Percentiles rank a stretch among this genome's conserved stretches.
Conservation (phyloP, 1,284 basidiomycete genomes). For the Phaffia rhodozyma region DNA sequence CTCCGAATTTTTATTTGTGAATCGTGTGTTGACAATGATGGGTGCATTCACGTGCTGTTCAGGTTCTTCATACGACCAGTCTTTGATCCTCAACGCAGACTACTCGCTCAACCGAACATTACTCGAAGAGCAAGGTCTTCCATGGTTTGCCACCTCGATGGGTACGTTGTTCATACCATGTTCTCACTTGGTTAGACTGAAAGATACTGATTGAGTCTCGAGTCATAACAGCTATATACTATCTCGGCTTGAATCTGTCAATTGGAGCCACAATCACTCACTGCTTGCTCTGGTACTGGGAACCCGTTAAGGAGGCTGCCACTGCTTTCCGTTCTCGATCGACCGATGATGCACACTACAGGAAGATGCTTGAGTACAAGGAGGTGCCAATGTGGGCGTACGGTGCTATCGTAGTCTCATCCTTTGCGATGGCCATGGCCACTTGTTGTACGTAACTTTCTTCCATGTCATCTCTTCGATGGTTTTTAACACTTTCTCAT, state of each 20-base stretch:
- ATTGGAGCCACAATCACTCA: conserved; percentile 23
- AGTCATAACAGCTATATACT: neutral
- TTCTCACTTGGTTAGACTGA: neutral
- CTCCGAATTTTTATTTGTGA: neutral
- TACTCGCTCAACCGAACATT: neutral
- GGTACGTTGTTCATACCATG: neutral
- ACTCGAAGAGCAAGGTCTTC: neutral
- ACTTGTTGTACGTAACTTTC: conserved; percentile 5
- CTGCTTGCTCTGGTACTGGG: conserved; percentile 21
- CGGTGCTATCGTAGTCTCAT: conserved; percentile 18
- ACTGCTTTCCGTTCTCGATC: conserved; percentile 18
- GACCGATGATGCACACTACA: conserved; percentile 21
- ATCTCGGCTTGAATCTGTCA: neutral
- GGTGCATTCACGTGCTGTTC: neutral
- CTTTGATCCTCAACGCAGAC: neutral
- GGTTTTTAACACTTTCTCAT: neutral
- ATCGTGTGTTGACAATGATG: neutral
- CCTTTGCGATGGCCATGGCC: conserved; percentile 22
- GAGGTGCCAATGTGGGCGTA: conserved; percentile 25
- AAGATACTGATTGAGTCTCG: neutral
- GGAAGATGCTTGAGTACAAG: conserved; percentile 22
- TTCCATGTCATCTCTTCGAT: neutral
- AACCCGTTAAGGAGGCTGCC: conserved; percentile 19
- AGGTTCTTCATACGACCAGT: neutral
- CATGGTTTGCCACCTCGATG: neutral